These are phyloP conservation scores for Fusarium newnesense DNA, from an alignment of 2,329 filamentous ascomycete genomes.

Conservation along the genomic window DNA sequence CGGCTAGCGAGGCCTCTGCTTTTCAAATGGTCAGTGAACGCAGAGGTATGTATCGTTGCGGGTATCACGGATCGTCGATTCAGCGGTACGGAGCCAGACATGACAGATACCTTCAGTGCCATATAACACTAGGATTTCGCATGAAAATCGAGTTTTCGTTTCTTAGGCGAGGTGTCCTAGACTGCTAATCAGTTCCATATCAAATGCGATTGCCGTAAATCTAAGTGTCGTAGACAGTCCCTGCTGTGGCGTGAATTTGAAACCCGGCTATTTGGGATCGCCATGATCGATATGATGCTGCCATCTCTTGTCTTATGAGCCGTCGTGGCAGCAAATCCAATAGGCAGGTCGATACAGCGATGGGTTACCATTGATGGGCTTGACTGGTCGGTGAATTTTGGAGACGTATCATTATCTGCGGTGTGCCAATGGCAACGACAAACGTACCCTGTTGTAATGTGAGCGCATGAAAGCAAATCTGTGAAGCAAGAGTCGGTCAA, in stretches of 20 bases:
- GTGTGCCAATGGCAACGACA: background rate
- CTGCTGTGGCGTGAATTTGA: background rate
- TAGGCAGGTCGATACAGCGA: background rate
- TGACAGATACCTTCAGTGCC: background rate
- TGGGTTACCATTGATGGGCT: no score
- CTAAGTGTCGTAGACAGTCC: background rate
- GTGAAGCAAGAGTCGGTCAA: background rate
- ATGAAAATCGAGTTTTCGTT: conserved; percentile 20
- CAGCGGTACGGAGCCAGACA: background rate
- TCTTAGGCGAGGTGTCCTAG: background rate
- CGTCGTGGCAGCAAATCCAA: background rate
- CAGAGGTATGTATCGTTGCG: background rate
- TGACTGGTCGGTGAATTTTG: background rate
- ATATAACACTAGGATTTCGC: background rate
- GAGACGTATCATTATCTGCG: background rate
- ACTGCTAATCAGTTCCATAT: background rate
- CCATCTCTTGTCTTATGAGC: background rate
- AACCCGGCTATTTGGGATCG: background rate
- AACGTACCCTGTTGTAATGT: background rate
- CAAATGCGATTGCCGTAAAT: background rate
- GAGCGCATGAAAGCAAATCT: background rate
- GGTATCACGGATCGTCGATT: background rate
- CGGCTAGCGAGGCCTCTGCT: background rate
- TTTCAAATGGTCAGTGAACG: background rate
- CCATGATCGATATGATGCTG: background rate